phyloP scores from a whole-genome alignment of 345 rosid species.

The Noccaea bulbosa region DNA sequence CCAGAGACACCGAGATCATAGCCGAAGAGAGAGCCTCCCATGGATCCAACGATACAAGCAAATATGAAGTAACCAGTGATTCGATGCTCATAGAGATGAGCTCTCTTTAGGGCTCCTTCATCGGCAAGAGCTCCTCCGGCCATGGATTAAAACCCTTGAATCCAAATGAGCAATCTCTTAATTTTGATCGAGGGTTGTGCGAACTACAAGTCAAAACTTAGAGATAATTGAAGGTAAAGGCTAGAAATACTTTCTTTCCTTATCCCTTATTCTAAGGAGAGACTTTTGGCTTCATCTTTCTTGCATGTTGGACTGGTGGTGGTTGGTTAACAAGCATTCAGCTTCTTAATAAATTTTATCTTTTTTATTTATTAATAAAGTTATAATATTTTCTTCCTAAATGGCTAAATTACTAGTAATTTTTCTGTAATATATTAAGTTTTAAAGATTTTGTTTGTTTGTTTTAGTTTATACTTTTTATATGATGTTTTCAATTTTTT shows the following conservation, averaged over 20 bases:
- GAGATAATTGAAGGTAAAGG: background rate
- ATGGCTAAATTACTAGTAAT: background rate
- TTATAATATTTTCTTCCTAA: background rate
- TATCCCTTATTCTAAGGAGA: slow-evolving; percentile 30
- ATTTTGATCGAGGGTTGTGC: background rate
- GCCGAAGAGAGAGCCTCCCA: slow-evolving; percentile 81
- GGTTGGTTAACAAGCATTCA: slow-evolving; percentile 4
- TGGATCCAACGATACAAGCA: slow-evolving; percentile 65
- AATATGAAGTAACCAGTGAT: slow-evolving; percentile 65
- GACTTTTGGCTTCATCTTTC: slow-evolving; percentile 27
- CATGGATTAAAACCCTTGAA: slow-evolving; percentile 40
- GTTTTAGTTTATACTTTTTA: too few relatives aligned
- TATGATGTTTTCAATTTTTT: too few relatives aligned
- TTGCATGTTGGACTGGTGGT: background rate
- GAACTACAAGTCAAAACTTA: background rate
- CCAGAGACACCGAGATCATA: slow-evolving; percentile 92
- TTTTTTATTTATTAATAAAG: background rate
- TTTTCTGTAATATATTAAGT: too few relatives aligned
- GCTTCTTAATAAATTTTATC: slow-evolving; percentile 5
- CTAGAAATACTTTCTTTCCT: background rate
- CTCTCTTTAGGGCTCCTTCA: slow-evolving; percentile 54
- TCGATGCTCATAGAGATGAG: slow-evolving; percentile 67
- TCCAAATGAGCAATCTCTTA: background rate
- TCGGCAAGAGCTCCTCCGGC: slow-evolving; percentile 66
- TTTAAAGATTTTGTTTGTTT: too few relatives aligned